Evolutionary conservation across 805 yeast genomes (phyloP).

Genomic region (Diddensiella santjacobensis): DNA sequence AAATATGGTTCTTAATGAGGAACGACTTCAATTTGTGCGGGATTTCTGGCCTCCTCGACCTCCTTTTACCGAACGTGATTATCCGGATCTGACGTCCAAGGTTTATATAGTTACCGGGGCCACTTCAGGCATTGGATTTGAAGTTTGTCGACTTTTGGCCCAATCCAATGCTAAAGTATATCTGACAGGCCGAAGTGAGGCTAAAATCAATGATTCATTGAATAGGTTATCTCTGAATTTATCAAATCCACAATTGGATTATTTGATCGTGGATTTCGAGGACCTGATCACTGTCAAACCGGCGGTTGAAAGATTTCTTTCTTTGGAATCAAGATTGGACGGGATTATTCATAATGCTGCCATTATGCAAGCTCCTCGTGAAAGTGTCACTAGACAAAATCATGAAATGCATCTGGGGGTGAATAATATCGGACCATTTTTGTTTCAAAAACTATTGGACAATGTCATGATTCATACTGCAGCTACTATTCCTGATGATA

Average conservation of each 20-base stretch:
- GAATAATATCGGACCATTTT: conserved; percentile 45
- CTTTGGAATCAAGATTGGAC: conserved; percentile 32
- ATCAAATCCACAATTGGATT: conserved; percentile 18
- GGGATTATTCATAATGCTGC: conserved; percentile 45
- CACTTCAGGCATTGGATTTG: conserved; percentile 36
- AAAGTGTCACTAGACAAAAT: conserved; percentile 39
- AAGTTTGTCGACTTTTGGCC: conserved; percentile 32
- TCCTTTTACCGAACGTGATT: conserved; percentile 26
- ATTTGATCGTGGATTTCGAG: conserved; percentile 24
- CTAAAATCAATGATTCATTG: conserved; percentile 33
- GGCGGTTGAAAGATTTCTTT: conserved; percentile 34
- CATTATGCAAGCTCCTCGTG: conserved; percentile 39
- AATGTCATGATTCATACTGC: conserved; percentile 39
- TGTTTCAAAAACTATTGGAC: conserved; percentile 39
- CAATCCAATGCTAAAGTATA: conserved; percentile 36
- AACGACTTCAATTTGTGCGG: background rate
- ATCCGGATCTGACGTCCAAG: conserved; percentile 36
- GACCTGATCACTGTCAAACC: conserved; percentile 43
- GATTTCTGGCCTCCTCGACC: conserved; percentile 12
- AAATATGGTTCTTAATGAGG: background rate
- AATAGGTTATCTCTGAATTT: conserved; percentile 29
- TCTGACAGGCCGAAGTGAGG: conserved; percentile 36
- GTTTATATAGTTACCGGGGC: conserved; percentile 36
- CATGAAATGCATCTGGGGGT: conserved; percentile 47
- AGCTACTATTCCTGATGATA: conserved; percentile 25